phyloP scores from a whole-genome alignment of 139 green algal genomes.

The Coccomyxa sp. region DNA sequence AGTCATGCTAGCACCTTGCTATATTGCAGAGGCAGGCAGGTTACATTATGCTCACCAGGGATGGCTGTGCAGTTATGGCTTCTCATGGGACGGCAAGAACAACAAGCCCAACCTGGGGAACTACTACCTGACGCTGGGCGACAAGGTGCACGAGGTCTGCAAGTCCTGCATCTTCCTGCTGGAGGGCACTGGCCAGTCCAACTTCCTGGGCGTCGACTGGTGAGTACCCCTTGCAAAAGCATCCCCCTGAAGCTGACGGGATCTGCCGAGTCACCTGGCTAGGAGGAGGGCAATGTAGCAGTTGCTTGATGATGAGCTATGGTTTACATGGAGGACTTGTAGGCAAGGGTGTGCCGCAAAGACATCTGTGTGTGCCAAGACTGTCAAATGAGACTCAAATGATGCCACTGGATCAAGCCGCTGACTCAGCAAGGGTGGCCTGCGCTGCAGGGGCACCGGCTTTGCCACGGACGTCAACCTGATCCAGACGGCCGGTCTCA shows the following conservation, averaged over 20 bases:
- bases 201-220: conserved; percentile 3
- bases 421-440: no score
- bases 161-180: conserved; percentile 14
- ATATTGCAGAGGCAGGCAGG: no score
- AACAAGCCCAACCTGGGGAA: neutral
- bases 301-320: neutral
- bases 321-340: neutral
- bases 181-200: conserved; percentile 8
- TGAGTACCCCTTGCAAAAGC: neutral
- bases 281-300: neutral
- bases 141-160: conserved; percentile 12
- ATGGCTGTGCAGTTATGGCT: neutral
- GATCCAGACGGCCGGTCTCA: neutral
- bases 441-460: conserved; percentile 19
- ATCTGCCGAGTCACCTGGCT: neutral
- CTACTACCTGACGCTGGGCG: conserved; percentile 9
- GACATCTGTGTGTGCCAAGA: neutral
- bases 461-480: conserved; percentile 9
- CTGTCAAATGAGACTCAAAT: no score
- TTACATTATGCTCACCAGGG: no score
- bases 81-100: neutral
- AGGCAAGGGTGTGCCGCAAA: neutral
- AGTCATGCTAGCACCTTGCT: neutral
- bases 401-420: no score
- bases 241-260: neutral